Conservation (phyloP, 2,329 filamentous ascomycete genomes). For the Aureobasidium sp. region DNA sequence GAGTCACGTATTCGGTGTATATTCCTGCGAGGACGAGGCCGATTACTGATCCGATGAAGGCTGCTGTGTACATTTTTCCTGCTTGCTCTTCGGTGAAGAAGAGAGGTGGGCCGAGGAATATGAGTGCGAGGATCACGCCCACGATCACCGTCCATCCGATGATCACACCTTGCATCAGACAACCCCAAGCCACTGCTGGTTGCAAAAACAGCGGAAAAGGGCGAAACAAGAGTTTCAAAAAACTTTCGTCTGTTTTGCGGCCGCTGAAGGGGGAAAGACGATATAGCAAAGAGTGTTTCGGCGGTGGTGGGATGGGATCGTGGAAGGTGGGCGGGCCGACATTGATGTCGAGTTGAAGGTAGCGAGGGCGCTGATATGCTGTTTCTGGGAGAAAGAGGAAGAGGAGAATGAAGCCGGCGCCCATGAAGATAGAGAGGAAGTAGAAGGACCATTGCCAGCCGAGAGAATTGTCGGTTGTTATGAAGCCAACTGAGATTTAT, state of each 20-base stretch:
- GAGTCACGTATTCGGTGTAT: conserved; percentile 65
- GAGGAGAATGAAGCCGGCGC: conserved; percentile 58
- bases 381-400: conserved; percentile 81
- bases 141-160: conserved; percentile 97
- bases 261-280: conserved; percentile 66
- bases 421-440: conserved; percentile 77
- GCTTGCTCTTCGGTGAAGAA: conserved; percentile 75
- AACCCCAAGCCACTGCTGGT: conserved; percentile 75
- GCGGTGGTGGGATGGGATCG: neutral
- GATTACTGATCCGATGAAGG: conserved; percentile 72
- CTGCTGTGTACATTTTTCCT: conserved; percentile 79
- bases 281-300: conserved; percentile 20
- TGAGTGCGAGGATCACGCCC: conserved; percentile 67
- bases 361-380: conserved; percentile 58
- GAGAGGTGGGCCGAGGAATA: conserved; percentile 72
- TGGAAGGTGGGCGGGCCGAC: neutral
- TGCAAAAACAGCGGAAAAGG: conserved; percentile 78
- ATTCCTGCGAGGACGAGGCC: conserved; percentile 68
- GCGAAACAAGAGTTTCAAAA: conserved; percentile 56
- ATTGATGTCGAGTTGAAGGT: conserved; percentile 47
- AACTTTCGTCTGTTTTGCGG: conserved; percentile 68
- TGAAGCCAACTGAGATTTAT: conserved; percentile 57
- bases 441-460: conserved; percentile 88
- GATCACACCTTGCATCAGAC: conserved; percentile 75
- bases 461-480: conserved; percentile 53